These are phyloP conservation scores for Pyrenophora seminiperda DNA, from an alignment of 2,329 filamentous ascomycete species.

Conservation along the genomic window DNA sequence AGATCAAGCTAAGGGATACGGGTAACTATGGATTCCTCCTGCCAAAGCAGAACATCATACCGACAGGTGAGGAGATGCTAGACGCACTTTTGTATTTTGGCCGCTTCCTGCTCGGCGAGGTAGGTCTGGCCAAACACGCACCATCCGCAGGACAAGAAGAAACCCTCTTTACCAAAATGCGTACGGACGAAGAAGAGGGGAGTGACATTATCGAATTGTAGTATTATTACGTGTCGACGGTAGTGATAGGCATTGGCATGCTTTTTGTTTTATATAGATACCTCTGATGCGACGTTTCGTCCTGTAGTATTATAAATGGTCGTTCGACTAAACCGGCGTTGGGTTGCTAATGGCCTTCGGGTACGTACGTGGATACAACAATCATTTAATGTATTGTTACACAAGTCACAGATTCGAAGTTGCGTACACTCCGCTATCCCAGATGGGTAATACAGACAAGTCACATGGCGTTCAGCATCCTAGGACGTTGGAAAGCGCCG, in stretches of 20 bases:
- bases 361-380: no score
- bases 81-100: slow-evolving; percentile 84
- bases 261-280: neutral
- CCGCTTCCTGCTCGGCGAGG: slow-evolving; percentile 68
- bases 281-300: neutral
- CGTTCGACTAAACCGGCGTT: no score
- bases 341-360: no score
- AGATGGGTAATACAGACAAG: neutral
- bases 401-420: no score
- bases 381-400: no score
- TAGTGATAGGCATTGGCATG: neutral
- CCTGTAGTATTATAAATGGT: no score
- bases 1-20: slow-evolving; percentile 91
- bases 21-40: slow-evolving; percentile 93
- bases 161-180: no score
- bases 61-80: slow-evolving; percentile 85
- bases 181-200: neutral
- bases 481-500: neutral
- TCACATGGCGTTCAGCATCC: neutral
- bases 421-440: neutral
- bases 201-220: slow-evolving; percentile 12
- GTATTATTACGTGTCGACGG: neutral
- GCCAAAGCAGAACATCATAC: slow-evolving; percentile 83
- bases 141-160: neutral
- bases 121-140: slow-evolving; percentile 33